Conservation (phyloP, 2,329 filamentous ascomycete species). For the Colletotrichum sp. region DNA sequence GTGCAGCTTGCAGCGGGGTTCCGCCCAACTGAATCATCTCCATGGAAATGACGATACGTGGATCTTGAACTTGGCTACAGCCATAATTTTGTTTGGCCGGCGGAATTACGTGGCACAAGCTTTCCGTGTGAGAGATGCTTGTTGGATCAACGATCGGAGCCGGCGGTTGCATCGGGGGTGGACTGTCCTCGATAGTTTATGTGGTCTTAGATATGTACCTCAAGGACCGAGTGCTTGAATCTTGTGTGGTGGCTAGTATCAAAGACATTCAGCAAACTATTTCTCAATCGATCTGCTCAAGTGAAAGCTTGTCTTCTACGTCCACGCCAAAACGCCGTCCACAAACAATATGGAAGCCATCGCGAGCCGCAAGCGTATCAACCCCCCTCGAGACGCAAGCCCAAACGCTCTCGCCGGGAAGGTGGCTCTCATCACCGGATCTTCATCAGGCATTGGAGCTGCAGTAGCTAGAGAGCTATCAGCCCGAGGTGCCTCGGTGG, state of each 20-base stretch:
- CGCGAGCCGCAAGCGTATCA: background rate
- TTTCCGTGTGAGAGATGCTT: background rate
- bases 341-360: background rate
- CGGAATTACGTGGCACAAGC: background rate
- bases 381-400: background rate
- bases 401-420: constrained; percentile 33
- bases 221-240: background rate
- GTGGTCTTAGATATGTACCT: background rate
- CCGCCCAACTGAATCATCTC: background rate
- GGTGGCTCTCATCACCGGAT: constrained; percentile 56
- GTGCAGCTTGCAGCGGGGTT: background rate
- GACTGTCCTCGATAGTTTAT: background rate
- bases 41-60: background rate
- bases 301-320: background rate
- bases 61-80: background rate
- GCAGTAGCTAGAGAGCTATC: constrained; percentile 49
- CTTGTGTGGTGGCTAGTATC: background rate
- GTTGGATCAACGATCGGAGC: background rate
- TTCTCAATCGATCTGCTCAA: background rate
- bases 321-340: background rate
- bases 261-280: background rate
- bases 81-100: background rate
- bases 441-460: constrained; percentile 48
- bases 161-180: background rate
- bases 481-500: constrained; percentile 49